Evolutionary conservation across 2,329 filamentous ascomycete genomes (phyloP).

Genomic region (Fusarium sulawesiense): DNA sequence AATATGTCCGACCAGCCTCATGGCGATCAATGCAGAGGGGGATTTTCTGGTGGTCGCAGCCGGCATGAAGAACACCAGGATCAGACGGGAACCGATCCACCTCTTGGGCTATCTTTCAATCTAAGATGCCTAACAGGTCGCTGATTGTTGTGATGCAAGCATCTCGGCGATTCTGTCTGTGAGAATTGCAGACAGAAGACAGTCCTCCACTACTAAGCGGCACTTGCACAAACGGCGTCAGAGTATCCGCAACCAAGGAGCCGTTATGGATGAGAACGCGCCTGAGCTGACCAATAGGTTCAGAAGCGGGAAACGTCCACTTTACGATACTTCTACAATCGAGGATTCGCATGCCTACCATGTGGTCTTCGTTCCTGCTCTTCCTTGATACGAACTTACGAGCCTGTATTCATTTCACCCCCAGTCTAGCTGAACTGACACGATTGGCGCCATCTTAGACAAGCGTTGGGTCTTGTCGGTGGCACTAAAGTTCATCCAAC

Average conservation of each 20-base stretch:
- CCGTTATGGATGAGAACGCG: not conserved
- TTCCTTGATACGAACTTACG: not conserved
- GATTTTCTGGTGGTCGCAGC: slow-evolving; percentile 29
- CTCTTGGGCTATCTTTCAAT: slow-evolving; percentile 12
- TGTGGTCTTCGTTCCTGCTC: not conserved
- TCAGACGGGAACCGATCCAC: slow-evolving; percentile 38
- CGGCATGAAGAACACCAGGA: slow-evolving; percentile 31
- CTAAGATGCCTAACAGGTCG: not conserved
- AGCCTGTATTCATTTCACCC: slow-evolving; percentile 10
- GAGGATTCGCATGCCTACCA: not conserved
- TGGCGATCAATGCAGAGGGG: slow-evolving; percentile 39
- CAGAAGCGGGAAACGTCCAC: not conserved
- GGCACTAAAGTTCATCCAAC: slow-evolving; percentile 15
- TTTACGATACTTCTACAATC: not conserved
- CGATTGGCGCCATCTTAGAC: slow-evolving; percentile 28
- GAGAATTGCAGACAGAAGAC: not conserved
- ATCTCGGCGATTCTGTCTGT: not conserved
- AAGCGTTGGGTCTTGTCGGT: slow-evolving; percentile 12
- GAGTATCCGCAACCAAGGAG: slow-evolving; percentile 3
- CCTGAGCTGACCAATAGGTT: slow-evolving; percentile 9
- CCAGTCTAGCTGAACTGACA: slow-evolving; percentile 42
- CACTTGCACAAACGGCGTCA: not conserved
- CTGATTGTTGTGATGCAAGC: not conserved
- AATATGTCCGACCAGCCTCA: slow-evolving; percentile 38
- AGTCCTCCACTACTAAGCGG: not conserved